These are phyloP conservation scores for Taiozyma sp. DNA, from an alignment of 1,139 yeast species.

Conservation along the genomic window DNA sequence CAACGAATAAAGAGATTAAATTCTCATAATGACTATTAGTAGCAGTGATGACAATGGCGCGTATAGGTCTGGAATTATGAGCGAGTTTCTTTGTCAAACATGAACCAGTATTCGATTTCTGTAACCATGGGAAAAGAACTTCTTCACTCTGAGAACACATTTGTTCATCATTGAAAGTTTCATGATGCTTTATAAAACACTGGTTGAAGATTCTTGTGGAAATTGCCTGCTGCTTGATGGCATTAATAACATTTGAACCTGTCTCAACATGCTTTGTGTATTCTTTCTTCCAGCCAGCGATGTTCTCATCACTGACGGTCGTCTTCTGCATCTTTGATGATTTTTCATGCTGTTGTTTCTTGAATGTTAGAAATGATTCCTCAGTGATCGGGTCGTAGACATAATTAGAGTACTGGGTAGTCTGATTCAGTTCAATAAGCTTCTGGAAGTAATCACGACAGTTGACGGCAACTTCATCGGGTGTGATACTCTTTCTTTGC, in stretches of 20 bases:
- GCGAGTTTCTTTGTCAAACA: constrained; percentile 22
- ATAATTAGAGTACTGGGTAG: background rate
- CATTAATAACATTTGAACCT: background rate
- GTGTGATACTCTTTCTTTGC: background rate
- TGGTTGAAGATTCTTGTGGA: constrained; percentile 3
- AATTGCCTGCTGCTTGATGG: background rate
- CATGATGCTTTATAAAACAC: constrained; percentile 1
- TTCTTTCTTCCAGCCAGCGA: background rate
- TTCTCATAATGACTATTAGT: constrained; percentile 41
- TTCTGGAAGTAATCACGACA: background rate
- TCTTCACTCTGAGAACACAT: constrained; percentile 24
- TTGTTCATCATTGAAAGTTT: background rate
- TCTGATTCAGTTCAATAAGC: background rate
- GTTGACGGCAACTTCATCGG: background rate
- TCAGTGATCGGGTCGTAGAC: background rate
- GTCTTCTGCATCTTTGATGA: background rate
- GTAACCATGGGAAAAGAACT: constrained; percentile 32
- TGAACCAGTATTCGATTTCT: constrained; percentile 30
- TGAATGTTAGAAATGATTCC: background rate
- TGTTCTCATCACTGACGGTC: background rate
- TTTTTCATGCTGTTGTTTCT: background rate
- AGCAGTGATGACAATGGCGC: constrained; percentile 50
- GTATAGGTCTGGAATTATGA: constrained; percentile 27
- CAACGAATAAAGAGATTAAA: constrained; percentile 39
- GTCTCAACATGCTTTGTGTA: background rate